Evolutionary conservation across 179 eudicot genomes (phyloP).

Genomic region (Silene vulgaris): DNA sequence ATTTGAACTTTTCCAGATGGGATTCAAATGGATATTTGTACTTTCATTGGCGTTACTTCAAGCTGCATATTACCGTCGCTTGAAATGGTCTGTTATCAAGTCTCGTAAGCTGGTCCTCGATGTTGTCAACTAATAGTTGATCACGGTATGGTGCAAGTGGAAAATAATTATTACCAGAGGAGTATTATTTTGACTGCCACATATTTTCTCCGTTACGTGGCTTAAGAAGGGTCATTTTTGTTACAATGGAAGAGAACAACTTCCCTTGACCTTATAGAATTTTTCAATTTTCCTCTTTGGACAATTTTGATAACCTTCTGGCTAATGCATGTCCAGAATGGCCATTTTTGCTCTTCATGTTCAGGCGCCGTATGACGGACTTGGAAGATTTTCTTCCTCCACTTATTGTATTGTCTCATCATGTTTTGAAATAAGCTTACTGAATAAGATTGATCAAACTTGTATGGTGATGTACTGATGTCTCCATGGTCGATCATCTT

Average conservation of each 20-base stretch:
- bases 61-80: slow-evolving; percentile 75
- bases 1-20: slow-evolving; percentile 52
- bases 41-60: slow-evolving; percentile 77
- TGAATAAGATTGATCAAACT: slow-evolving; percentile 16
- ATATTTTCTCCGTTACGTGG: slow-evolving; percentile 19
- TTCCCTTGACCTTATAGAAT: slow-evolving; percentile 28
- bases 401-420: slow-evolving; percentile 7
- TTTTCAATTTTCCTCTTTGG: slow-evolving; percentile 21
- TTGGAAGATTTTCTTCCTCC: slow-evolving; percentile 5
- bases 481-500: no score
- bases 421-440: slow-evolving; percentile 8
- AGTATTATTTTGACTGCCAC: slow-evolving; percentile 28
- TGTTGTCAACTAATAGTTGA: slow-evolving; percentile 53
- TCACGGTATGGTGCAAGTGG: slow-evolving; percentile 18
- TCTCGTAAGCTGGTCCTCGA: slow-evolving; percentile 82
- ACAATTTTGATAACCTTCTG: slow-evolving; percentile 24
- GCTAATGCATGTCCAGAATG: slow-evolving; percentile 23
- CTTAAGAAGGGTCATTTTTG: slow-evolving; percentile 21
- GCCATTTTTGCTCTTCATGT: slow-evolving; percentile 21
- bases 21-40: slow-evolving; percentile 87
- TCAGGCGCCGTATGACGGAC: slow-evolving; percentile 4
- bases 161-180: slow-evolving; percentile 29
- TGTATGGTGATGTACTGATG: background rate
- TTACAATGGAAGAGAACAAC: slow-evolving; percentile 30
- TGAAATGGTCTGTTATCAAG: slow-evolving; percentile 88